Percentiles rank a stretch among this genome's conserved stretches.
Evolutionary conservation across 768 basidiomycete genomes (phyloP).

Genomic region (Mycena kentingensis): DNA sequence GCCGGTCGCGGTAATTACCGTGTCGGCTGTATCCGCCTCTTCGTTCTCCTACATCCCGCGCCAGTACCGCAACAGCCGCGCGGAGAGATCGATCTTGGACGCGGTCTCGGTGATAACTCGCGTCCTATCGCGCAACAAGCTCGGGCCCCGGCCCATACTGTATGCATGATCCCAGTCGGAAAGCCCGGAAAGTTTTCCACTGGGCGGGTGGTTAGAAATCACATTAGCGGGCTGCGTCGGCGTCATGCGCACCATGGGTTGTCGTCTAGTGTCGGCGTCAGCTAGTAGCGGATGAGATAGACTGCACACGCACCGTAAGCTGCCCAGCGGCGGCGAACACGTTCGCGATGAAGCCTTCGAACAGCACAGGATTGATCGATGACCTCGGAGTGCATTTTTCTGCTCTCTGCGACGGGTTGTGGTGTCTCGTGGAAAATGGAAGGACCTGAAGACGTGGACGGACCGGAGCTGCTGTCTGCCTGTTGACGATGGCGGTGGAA

Average conservation of each 20-base stretch:
- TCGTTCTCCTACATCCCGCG: conserved; percentile 81
- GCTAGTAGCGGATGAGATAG: no score
- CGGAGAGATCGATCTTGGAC: conserved; percentile 89
- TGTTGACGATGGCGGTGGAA: no score
- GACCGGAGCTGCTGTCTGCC: no score
- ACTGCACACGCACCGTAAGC: no score
- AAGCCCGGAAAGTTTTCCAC: conserved; percentile 98
- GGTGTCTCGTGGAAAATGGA: no score
- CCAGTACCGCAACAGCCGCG: conserved; percentile 97
- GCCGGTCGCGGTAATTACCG: conserved; percentile 95
- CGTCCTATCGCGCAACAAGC: conserved; percentile 96
- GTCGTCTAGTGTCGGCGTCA: no score
- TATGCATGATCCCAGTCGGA: conserved; percentile 87
- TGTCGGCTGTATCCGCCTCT: conserved; percentile 90
- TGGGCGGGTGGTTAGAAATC: conserved; percentile 27
- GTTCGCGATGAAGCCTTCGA: conserved; percentile 98
- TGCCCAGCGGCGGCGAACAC: conserved; percentile 98
- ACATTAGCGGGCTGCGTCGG: neutral
- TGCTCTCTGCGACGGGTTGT: no score
- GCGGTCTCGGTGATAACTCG: conserved; percentile 97
- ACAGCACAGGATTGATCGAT: conserved; percentile 91
- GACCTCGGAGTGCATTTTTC: conserved; percentile 84
- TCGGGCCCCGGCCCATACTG: no score
- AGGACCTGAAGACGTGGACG: no score
- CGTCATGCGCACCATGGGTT: conserved; percentile 79